phyloP scores from a whole-genome alignment of 306 rosid genomes.

The Cicer arietinum region DNA sequence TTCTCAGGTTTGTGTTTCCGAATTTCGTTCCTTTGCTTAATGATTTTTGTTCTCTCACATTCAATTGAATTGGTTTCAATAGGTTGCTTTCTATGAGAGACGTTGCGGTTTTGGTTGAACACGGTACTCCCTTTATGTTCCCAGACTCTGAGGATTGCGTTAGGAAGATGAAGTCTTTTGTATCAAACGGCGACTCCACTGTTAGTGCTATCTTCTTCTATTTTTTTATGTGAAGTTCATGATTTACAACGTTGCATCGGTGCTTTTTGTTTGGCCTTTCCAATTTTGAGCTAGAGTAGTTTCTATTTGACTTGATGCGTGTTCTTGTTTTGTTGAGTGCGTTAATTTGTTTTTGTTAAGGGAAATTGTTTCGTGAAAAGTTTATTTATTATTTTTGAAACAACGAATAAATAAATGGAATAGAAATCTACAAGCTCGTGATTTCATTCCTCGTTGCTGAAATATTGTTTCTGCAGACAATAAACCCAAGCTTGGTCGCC shows the following conservation, averaged over 20 bases:
- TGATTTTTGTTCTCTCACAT: not conserved
- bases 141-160: constrained; percentile 53
- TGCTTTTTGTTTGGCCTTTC: not conserved
- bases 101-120: constrained; percentile 61
- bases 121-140: constrained; percentile 69
- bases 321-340: not conserved
- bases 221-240: constrained; percentile 8
- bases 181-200: constrained; percentile 46
- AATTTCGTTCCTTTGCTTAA: constrained; percentile 5
- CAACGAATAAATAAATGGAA: not conserved
- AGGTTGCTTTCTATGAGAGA: constrained; percentile 82
- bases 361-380: not conserved
- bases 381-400: not conserved
- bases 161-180: constrained; percentile 61
- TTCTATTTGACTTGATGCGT: not conserved
- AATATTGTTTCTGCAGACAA: not conserved
- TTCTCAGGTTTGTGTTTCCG: constrained; percentile 57
- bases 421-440: not conserved
- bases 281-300: not conserved
- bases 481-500: not conserved
- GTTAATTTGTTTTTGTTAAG: constrained; percentile 14
- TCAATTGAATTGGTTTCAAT: constrained; percentile 29
- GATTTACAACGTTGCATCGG: not conserved
- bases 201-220: constrained; percentile 52
- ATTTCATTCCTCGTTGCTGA: constrained; percentile 7